A percentile compares a stretch with the other conserved stretches of the same genome.
Evolutionary conservation across 805 yeast genomes (phyloP).

Genomic region (Isabelozyma rhagii): DNA sequence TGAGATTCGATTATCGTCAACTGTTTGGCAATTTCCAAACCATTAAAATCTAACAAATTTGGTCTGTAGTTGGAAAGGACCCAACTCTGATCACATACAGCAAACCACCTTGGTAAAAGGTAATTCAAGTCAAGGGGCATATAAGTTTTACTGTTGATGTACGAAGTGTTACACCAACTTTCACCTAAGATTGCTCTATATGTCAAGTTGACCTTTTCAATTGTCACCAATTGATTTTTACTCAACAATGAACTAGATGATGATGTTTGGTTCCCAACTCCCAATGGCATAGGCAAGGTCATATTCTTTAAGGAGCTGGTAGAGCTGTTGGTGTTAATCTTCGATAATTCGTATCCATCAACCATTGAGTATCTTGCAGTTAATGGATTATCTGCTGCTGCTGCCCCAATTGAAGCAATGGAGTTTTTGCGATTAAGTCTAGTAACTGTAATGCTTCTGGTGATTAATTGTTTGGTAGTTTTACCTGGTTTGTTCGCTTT

Average conservation of each 20-base stretch:
- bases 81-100: conserved; percentile 55
- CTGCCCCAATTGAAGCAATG: conserved; percentile 23
- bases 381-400: conserved; percentile 17
- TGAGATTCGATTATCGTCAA: conserved; percentile 68
- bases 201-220: conserved; percentile 49
- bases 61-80: conserved; percentile 51
- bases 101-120: conserved; percentile 47
- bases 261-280: conserved; percentile 41
- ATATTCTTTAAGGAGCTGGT: conserved; percentile 40
- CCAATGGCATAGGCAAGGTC: conserved; percentile 41
- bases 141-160: conserved; percentile 27
- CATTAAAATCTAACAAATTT: conserved; percentile 56
- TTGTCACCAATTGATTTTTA: conserved; percentile 35
- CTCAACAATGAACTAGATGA: conserved; percentile 38
- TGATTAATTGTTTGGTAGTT: conserved; percentile 36
- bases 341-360: conserved; percentile 57
- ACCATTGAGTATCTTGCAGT: conserved; percentile 44
- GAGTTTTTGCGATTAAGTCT: conserved; percentile 33
- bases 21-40: conserved; percentile 75
- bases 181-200: conserved; percentile 52
- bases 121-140: conserved; percentile 28
- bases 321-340: conserved; percentile 46
- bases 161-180: conserved; percentile 42
- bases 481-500: conserved; percentile 11
- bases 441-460: conserved; percentile 45